A percentile compares a stretch with the other conserved stretches of the same genome.
These are phyloP conservation scores for Hippophae rhamnoides DNA, from an alignment of 306 rosid genomes.

Conservation along the genomic window DNA sequence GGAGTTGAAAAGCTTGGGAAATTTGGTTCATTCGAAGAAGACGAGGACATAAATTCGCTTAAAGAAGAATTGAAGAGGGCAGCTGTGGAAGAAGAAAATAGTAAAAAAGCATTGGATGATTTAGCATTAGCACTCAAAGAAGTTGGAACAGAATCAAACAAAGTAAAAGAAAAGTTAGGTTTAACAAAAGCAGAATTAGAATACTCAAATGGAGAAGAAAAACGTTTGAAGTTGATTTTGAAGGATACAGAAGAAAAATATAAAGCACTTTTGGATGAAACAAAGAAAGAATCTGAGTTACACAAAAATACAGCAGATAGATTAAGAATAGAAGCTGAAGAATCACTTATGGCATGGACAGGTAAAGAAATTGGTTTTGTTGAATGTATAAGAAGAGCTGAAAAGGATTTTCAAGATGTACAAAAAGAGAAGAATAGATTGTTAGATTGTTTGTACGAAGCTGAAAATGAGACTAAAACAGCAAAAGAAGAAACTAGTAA, in stretches of 20 bases:
- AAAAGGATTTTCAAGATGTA: constrained; percentile 47
- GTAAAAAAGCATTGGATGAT: constrained; percentile 80
- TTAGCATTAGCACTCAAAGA: constrained; percentile 79
- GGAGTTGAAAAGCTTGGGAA: constrained; percentile 17
- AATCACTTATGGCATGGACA: constrained; percentile 61
- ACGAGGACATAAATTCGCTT: constrained; percentile 32
- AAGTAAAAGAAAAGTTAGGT: constrained; percentile 37
- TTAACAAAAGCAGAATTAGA: constrained; percentile 46
- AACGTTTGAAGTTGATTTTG: constrained; percentile 29
- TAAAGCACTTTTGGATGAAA: constrained; percentile 32
- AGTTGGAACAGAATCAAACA: constrained; percentile 70
- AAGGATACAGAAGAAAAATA: constrained; percentile 39
- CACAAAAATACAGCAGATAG: constrained; percentile 55
- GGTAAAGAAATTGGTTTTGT: constrained; percentile 64
- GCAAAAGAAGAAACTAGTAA: constrained; percentile 70
- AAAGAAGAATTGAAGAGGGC: constrained; percentile 46
- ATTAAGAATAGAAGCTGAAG: constrained; percentile 75
- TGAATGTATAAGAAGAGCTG: constrained; percentile 54
- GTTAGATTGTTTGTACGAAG: constrained; percentile 17
- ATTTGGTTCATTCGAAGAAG: background rate
- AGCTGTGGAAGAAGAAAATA: constrained; percentile 55
- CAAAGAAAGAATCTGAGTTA: constrained; percentile 53
- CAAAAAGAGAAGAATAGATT: constrained; percentile 28
- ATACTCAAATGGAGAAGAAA: constrained; percentile 41
- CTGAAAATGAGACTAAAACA: constrained; percentile 24